Percentiles rank a stretch among this genome's conserved stretches.
Evolutionary conservation across 768 basidiomycete genomes (phyloP).

Genomic region (Mrakia gelida): DNA sequence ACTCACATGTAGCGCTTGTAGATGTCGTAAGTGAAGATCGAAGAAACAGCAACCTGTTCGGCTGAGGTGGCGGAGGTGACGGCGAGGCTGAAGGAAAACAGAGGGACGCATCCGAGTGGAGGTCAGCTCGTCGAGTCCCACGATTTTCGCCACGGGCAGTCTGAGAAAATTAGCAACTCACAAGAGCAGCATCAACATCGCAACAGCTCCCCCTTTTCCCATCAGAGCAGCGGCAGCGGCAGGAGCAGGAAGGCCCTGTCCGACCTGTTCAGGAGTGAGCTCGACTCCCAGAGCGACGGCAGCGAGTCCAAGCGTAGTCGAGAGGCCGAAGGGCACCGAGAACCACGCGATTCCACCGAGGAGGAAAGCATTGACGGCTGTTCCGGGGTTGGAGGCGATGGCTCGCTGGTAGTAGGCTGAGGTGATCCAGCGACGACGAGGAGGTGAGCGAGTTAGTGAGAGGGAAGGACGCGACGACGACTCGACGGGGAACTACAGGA

Average conservation of each 20-base stretch:
- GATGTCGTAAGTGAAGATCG: slow-evolving; percentile 66
- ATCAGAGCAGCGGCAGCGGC: slow-evolving; percentile 77
- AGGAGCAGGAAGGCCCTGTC: slow-evolving; percentile 75
- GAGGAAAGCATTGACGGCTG: slow-evolving; percentile 82
- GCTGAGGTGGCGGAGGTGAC: slow-evolving; percentile 66
- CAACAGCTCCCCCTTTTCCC: slow-evolving; percentile 59
- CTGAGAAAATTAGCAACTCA: background rate
- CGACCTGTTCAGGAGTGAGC: slow-evolving; percentile 62
- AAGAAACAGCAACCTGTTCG: slow-evolving; percentile 81
- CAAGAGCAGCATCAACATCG: slow-evolving; percentile 32
- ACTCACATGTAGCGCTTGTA: slow-evolving; percentile 59
- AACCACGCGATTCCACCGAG: slow-evolving; percentile 90
- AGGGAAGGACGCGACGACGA: too few relatives aligned
- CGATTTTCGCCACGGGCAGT: too few relatives aligned
- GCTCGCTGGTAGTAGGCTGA: slow-evolving; percentile 72
- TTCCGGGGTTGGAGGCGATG: slow-evolving; percentile 75
- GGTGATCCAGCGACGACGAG: slow-evolving; percentile 49
- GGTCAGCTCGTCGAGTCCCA: background rate
- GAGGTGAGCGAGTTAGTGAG: slow-evolving; percentile 34
- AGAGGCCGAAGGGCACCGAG: slow-evolving; percentile 74
- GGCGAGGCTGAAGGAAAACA: slow-evolving; percentile 15
- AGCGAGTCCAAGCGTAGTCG: slow-evolving; percentile 80
- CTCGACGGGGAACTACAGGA: slow-evolving; percentile 33
- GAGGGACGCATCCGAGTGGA: too few relatives aligned
- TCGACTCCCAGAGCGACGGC: slow-evolving; percentile 69